Base-by-base conservation (phyloP, 2,329 filamentous ascomycete species). In the Ophiocordyceps australis region DNA sequence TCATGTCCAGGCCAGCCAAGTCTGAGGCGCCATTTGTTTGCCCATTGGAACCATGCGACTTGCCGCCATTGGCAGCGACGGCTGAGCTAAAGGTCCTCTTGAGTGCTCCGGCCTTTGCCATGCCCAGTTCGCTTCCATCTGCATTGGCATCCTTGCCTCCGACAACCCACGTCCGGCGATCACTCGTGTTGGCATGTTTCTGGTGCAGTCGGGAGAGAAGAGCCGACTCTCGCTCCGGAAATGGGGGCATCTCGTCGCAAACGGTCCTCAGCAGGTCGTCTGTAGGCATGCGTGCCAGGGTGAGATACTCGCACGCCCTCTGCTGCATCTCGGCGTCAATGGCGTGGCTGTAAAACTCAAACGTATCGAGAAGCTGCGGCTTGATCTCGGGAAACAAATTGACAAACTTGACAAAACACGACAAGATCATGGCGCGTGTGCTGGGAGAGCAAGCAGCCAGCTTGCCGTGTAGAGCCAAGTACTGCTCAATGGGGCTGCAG, bases 331-430 rank as follows among this genome's bases (percentile, higher is more conserved):
- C 89, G 0, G 89, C 81, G 47, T 98, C 89, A 16, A 95, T 62
- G 0, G 85, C 91, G 47, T 95, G 83, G 46, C 82, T 93, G 53
- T 94, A 95, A 17, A 83, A 63, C 33, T 78, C 69, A 56, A 98
- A 98, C 7, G 92, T 77, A 38, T 82, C 77, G 23, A 95, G 56
- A 4, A 98, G 68, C 47, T 94, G 86, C 7, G 85, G 81, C 52
- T 94, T 95, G 55, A 98, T 95, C 48, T 98, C 91, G 2, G 89
- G 89, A 49, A 98, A 98, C 26, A 98, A 56, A 50, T 98, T 98
- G 53, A 98, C 81, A 40, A 85, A 98, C 54, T 98, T 98, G 62
- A 95, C 64, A 46, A 94, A 98, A 27, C 77, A 91, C 1, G 86
- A 95, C 23, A 98, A 56, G 21, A 98, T 79, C 63, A 98, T 93